These are phyloP conservation scores for Mortierella sp. DNA, from an alignment of 371 early-diverging fungal species.

Conservation along the genomic window DNA sequence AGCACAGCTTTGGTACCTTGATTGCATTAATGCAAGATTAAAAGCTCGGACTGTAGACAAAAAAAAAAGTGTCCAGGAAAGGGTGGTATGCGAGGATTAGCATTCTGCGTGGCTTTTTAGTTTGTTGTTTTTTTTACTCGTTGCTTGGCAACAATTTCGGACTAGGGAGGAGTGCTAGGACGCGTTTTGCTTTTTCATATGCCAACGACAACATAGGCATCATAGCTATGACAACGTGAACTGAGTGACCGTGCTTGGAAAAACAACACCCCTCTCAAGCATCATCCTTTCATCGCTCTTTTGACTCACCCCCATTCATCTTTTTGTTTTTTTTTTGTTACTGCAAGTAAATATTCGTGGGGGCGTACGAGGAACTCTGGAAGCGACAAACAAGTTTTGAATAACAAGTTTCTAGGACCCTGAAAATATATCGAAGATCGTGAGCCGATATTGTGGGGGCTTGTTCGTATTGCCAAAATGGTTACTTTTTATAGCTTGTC, in stretches of 20 bases:
- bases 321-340: too few relatives aligned
- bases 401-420: too few relatives aligned
- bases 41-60: neutral
- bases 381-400: too few relatives aligned
- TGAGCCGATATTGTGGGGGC: constrained; percentile 1
- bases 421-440: too few relatives aligned
- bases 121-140: neutral
- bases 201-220: neutral
- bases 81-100: too few relatives aligned
- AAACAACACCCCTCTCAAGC: neutral
- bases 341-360: too few relatives aligned
- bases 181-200: neutral
- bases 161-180: neutral
- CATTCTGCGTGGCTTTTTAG: neutral
- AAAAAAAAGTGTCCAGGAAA: too few relatives aligned
- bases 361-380: too few relatives aligned
- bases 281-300: too few relatives aligned
- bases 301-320: too few relatives aligned
- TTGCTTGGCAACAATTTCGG: neutral
- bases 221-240: neutral
- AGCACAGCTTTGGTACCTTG: neutral
- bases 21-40: constrained; percentile 14
- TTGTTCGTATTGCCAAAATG: neutral
- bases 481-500: neutral
- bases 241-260: neutral